Percentiles rank a stretch among this genome's conserved stretches.
phyloP scores from a whole-genome alignment of 2,329 filamentous ascomycete species.

The Aspergillus vadensis region DNA sequence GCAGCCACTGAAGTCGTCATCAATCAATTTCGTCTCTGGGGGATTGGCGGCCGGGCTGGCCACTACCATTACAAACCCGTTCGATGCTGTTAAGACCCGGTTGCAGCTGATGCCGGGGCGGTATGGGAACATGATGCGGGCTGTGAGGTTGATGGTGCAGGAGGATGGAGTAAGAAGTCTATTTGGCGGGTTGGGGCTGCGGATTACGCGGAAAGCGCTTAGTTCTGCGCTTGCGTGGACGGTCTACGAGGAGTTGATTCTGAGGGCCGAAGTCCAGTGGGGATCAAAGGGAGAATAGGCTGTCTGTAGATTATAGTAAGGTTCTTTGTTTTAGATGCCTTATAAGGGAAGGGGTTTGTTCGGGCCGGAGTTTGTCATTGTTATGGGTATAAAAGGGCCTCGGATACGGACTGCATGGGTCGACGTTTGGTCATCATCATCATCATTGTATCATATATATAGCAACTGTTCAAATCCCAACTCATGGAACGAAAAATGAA shows the following conservation, averaged over 20 bases:
- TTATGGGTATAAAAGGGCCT: slow-evolving; percentile 1
- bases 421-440: slow-evolving; percentile 7
- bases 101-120: slow-evolving; percentile 83
- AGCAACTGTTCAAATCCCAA: slow-evolving; percentile 22
- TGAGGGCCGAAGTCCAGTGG: slow-evolving; percentile 62
- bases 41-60: slow-evolving; percentile 78
- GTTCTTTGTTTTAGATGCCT: slow-evolving; percentile 13
- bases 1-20: slow-evolving; percentile 38
- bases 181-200: slow-evolving; percentile 80
- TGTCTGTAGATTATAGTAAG: slow-evolving; percentile 5
- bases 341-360: background rate
- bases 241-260: slow-evolving; percentile 88
- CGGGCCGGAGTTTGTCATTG: slow-evolving; percentile 8
- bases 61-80: slow-evolving; percentile 90
- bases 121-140: slow-evolving; percentile 81
- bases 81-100: slow-evolving; percentile 93
- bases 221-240: slow-evolving; percentile 98
- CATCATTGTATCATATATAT: slow-evolving; percentile 25
- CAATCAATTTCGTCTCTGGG: slow-evolving; percentile 84
- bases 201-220: slow-evolving; percentile 87
- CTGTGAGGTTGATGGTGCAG: slow-evolving; percentile 72
- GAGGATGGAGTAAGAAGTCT: slow-evolving; percentile 80
- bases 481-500: slow-evolving; percentile 19
- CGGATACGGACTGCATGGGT: background rate
- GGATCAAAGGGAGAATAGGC: slow-evolving; percentile 28